Conservation (phyloP, 495 filamentous ascomycete species). For the Neohortaea acidophila region DNA sequence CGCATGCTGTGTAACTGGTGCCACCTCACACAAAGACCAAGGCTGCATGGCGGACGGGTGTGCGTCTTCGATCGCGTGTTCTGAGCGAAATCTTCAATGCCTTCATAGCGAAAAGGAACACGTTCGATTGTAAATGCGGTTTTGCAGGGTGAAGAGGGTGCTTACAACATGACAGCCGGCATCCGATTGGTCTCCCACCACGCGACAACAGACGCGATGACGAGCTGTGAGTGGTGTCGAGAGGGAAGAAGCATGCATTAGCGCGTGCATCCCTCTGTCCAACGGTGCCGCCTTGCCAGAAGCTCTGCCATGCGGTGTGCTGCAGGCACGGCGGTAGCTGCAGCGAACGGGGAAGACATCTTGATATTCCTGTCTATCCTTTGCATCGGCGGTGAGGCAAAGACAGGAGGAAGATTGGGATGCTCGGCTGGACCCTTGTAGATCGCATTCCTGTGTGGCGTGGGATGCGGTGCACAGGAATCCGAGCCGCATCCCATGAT, state of each 20-base stretch:
- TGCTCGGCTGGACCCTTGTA: background rate
- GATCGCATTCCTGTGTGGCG: no score
- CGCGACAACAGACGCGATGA: background rate
- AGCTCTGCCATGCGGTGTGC: background rate
- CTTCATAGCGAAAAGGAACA: no score
- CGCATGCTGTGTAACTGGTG: no score
- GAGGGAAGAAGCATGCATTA: slow-evolving; percentile 1
- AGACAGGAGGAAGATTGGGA: background rate
- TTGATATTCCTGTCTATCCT: background rate
- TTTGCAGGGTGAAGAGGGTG: no score
- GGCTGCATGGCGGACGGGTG: no score
- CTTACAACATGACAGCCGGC: no score
- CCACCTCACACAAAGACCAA: no score
- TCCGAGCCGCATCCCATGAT: no score
- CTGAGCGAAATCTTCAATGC: no score
- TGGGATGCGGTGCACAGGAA: no score
- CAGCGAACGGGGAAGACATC: background rate
- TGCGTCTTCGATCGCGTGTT: no score
- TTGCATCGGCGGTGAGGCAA: background rate
- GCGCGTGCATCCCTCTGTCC: background rate
- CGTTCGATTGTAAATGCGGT: no score
- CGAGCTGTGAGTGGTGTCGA: background rate
- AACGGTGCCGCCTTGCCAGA: background rate
- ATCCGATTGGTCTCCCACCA: background rate
- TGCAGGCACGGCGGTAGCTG: background rate